These are phyloP conservation scores for Amniculicola lignicola DNA, from an alignment of 495 filamentous ascomycete genomes.

Conservation along the genomic window DNA sequence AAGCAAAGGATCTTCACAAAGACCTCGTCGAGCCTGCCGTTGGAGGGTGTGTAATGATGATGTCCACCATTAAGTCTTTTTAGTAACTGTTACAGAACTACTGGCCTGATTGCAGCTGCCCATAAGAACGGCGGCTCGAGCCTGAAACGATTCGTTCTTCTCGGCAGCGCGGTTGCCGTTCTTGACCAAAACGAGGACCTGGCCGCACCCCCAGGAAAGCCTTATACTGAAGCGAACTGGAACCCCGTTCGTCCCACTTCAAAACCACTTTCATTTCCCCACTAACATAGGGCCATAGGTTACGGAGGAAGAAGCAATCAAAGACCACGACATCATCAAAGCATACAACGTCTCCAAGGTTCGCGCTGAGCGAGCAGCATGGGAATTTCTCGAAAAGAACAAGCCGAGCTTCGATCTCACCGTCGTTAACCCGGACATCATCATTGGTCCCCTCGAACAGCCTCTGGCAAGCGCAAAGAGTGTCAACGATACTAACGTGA, in stretches of 20 bases:
- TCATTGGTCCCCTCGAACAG: constrained; percentile 42
- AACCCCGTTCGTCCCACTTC: constrained; percentile 36
- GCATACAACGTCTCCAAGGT: constrained; percentile 45
- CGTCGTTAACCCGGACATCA: constrained; percentile 42
- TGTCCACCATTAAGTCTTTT: no score
- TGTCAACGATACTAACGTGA: constrained; percentile 42
- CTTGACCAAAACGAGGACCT: constrained; percentile 38
- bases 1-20: not conserved
- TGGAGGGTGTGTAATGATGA: not conserved
- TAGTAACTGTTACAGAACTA: constrained; percentile 22
- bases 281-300: constrained; percentile 26
- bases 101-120: constrained; percentile 34
- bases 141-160: constrained; percentile 41
- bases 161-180: constrained; percentile 36
- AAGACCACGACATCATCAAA: constrained; percentile 33
- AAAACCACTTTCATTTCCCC: not conserved
- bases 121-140: constrained; percentile 31
- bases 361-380: constrained; percentile 41
- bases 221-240: constrained; percentile 45
- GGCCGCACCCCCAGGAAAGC: constrained; percentile 26
- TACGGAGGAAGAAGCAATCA: constrained; percentile 37
- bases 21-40: constrained; percentile 13
- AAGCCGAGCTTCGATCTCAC: constrained; percentile 41
- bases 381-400: constrained; percentile 42
- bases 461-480: constrained; percentile 27